These are phyloP conservation scores for Leptodermis oblonga DNA, from an alignment of 257 asterid species.

Conservation along the genomic window DNA sequence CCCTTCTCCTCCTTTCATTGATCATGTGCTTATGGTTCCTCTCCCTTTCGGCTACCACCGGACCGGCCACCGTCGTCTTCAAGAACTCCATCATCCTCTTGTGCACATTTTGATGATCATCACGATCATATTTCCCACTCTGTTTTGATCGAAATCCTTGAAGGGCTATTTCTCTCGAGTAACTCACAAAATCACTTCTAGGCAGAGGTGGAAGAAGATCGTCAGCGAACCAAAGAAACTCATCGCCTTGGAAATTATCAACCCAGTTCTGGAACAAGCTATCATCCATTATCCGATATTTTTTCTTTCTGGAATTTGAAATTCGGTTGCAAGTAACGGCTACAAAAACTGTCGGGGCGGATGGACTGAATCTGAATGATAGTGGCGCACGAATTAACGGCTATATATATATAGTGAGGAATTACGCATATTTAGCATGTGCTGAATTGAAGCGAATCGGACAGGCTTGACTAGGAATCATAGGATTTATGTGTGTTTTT, in stretches of 20 bases:
- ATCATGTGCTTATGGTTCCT: conserved; percentile 37
- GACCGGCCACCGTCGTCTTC: conserved; percentile 21
- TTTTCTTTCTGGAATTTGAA: conserved; percentile 3
- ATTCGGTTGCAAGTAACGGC: conserved; percentile 10
- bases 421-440: conserved; percentile 26
- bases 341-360: conserved; percentile 8
- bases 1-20: conserved; percentile 47
- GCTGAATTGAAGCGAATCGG: no score
- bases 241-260: neutral
- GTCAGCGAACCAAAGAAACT: conserved; percentile 24
- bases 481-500: neutral
- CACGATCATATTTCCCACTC: neutral
- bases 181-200: conserved; percentile 34
- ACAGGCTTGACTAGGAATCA: neutral
- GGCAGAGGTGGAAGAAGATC: neutral
- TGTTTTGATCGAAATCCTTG: conserved; percentile 10
- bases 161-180: conserved; percentile 8
- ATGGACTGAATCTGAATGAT: no score
- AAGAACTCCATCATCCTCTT: conserved; percentile 44
- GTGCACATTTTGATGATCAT: conserved; percentile 23
- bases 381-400: no score
- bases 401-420: no score
- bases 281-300: no score
- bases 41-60: conserved; percentile 21
- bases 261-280: conserved; percentile 23